phyloP scores from a whole-genome alignment of 1,284 basidiomycete species.

The Malassezia globosa region DNA sequence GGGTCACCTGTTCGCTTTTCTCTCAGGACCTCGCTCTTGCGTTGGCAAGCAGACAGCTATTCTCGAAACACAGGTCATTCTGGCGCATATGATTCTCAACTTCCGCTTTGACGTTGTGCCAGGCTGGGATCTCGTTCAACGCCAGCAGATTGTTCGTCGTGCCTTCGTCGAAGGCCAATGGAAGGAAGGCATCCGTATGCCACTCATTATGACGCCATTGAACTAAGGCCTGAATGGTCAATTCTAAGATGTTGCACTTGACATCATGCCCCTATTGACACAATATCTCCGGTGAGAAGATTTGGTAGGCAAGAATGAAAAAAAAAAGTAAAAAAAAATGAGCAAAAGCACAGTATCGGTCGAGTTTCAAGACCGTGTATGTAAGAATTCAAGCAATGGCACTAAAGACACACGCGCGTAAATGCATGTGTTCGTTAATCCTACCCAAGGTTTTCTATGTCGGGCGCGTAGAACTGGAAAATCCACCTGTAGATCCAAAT shows the following conservation, averaged over 20 bases:
- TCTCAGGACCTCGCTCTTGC: slow-evolving; percentile 16
- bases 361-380: no score
- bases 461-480: slow-evolving; percentile 18
- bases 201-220: slow-evolving; percentile 16
- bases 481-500: slow-evolving; percentile 81
- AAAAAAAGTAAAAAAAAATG: no score
- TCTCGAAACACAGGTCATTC: slow-evolving; percentile 15
- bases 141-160: slow-evolving; percentile 18
- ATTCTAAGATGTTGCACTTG: no score
- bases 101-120: slow-evolving; percentile 18
- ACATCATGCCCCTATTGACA: no score
- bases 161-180: slow-evolving; percentile 17
- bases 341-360: no score
- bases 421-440: no score
- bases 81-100: slow-evolving; percentile 13
- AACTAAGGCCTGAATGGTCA: no score
- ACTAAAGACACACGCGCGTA: no score
- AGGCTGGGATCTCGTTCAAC: slow-evolving; percentile 14
- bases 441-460: no score
- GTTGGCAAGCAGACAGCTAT: slow-evolving; percentile 16
- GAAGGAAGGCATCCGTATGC: slow-evolving; percentile 17
- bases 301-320: no score
- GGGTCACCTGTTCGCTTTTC: slow-evolving; percentile 17
- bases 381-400: no score
- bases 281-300: no score